Base-by-base conservation (phyloP, 176 grass and related monocot genomes). In the Musa beccarii region DNA sequence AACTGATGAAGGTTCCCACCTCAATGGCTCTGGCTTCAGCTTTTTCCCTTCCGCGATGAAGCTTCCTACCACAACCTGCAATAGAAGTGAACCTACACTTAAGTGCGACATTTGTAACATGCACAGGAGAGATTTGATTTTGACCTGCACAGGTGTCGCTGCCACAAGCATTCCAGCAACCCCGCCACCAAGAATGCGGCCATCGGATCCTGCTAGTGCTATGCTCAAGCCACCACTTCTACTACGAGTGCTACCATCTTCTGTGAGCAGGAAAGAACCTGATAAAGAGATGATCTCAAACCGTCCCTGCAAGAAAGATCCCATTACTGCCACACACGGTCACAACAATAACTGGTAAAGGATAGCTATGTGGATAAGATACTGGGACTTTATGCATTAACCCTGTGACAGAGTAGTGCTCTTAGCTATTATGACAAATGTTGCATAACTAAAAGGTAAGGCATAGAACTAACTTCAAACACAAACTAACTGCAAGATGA, bases 281-380 rank as follows among this genome's bases (percentile, higher is more conserved):
- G 96, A 99, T 28, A 99, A 83, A 63, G 96, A 99, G 51, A 99
- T 94, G 75, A 99, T 92, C 86, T 99, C 96, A 66, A 95, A 99
- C 13, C 96, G 96, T 2, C 96, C 96, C 96, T 99, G 89, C 78
- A 80, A 25, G 69, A 53, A 76, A n/a, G 25, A 76, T 26, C 53
- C 65, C 11, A 76, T 63, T 51, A 51, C 66, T 51, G 8, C 34
- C n/a, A 34, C 63, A 62, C 4, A 7, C 0, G 10, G 9, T n/a
- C 9, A 17, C 54, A 62, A 19, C 20, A n/a, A 15, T 19, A 17
- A 62, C 6, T 62, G 57, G 20, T 62, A n/a, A 62, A 62, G 57
- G 17, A 62, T 21, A 17, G 15, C 15, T 19, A 1, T 17, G 15
- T 1, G 20, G 20, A 19, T 62, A 62, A 7, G 20, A 62, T 62